Evolutionary conservation across 306 rosid species (phyloP).

Genomic region (Arachis stenosperma): DNA sequence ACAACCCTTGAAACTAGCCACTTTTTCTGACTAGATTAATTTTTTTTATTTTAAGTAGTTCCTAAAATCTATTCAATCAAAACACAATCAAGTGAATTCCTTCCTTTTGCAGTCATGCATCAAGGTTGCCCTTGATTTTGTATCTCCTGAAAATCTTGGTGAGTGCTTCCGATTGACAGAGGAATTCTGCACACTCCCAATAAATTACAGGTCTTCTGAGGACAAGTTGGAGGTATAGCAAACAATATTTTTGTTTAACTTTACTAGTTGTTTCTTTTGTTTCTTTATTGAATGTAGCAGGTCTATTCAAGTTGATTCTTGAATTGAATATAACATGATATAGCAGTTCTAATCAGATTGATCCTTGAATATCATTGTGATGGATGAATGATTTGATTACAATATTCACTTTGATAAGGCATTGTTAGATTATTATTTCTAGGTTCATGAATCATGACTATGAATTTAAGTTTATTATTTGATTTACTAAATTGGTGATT

Average conservation of each 20-base stretch:
- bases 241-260: not conserved
- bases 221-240: conserved; percentile 77
- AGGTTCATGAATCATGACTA: too few relatives aligned
- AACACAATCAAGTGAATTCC: not conserved
- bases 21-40: not conserved
- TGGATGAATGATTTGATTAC: conserved; percentile 32
- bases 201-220: conserved; percentile 61
- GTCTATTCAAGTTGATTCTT: too few relatives aligned
- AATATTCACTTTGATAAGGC: too few relatives aligned
- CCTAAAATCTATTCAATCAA: not conserved
- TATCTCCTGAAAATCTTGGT: conserved; percentile 81
- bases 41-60: not conserved
- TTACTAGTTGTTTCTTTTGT: not conserved
- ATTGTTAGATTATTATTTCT: too few relatives aligned
- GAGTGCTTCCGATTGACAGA: conserved; percentile 77
- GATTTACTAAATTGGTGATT: conserved; percentile 2
- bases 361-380: conserved; percentile 24
- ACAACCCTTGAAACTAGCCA: not conserved
- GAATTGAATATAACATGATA: not conserved
- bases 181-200: conserved; percentile 78
- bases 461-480: not conserved
- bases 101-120: conserved; percentile 45
- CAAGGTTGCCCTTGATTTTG: conserved; percentile 55
- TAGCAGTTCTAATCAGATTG: not conserved
- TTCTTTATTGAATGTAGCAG: not conserved